phyloP scores from a whole-genome alignment of 345 rosid genomes.

The Heritiera fomes region DNA sequence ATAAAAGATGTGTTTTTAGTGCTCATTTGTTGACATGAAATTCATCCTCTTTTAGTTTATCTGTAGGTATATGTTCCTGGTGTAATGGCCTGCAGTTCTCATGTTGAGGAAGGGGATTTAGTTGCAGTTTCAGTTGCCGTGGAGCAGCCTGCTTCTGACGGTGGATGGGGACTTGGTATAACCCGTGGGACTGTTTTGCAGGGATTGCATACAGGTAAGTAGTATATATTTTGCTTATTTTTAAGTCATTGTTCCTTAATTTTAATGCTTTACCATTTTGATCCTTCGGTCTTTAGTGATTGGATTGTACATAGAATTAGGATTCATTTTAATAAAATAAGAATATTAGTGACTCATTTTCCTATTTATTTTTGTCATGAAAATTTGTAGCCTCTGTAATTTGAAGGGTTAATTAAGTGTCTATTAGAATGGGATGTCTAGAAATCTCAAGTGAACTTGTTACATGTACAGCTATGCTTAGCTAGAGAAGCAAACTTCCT shows the following conservation, averaged over 20 bases:
- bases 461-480: background rate
- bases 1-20: background rate
- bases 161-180: slow-evolving; percentile 74
- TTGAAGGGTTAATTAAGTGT: background rate
- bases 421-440: background rate
- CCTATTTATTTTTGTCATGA: background rate
- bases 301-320: background rate
- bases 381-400: background rate
- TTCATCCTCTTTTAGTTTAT: slow-evolving; percentile 10
- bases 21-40: background rate
- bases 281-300: slow-evolving; percentile 11
- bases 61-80: slow-evolving; percentile 94
- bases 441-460: background rate
- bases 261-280: background rate
- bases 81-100: slow-evolving; percentile 93
- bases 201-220: slow-evolving; percentile 73
- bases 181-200: slow-evolving; percentile 93
- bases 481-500: too few relatives aligned
- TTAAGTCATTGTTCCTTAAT: background rate
- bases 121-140: slow-evolving; percentile 96
- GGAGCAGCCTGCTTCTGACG: slow-evolving; percentile 69
- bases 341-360: background rate
- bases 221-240: slow-evolving; percentile 9
- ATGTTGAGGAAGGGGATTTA: slow-evolving; percentile 88
- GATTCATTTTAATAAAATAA: background rate